Base-by-base conservation (phyloP, 257 asterid species). In the Fraxinus americana region DNA sequence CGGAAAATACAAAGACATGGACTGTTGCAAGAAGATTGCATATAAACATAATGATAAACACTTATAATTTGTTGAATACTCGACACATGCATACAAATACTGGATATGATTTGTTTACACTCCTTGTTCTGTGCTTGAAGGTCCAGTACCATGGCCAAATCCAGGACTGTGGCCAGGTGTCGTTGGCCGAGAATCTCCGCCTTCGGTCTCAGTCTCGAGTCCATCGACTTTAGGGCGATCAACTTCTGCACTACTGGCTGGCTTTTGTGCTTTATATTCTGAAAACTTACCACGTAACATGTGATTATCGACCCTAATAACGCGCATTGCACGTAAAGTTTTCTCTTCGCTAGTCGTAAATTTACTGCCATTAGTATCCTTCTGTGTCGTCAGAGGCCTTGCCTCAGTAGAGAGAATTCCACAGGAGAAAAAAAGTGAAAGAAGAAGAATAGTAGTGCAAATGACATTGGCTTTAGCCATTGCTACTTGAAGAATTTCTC, bases 131-230 rank as follows among this genome's bases (percentile, higher is more conserved):
- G 65, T 57, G 76, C 81, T 76, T 16, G 77, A 27, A 27, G 88
- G 86, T 27, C 88, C 88, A 45, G 16, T 38, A 79, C n/a, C 82
- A 77, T 85, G 88, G 23, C 88, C 89, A 13, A 85, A 68, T 1
- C 86, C 89, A 5, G 89, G 89, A 66, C 89, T 85, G 82, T 80
- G 81, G 9, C 85, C 86, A 0, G 83, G 89, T 12, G 79, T 82
- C 2, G 88, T 85, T 7, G 85, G 87, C 8, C 81, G 77, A 65
- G 63, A 81, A 71, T 84, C 85, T 4, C 19, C 30, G 10, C 1
- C 61, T 36, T 38, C 45, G 4, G 45, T 72, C 19, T 23, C 72
- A 9, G 12, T 8, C 30, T 76, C 34, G 29, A 16, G n/a, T 16
- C 72, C 67, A 8, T 72, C 72, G 16, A 68, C 30, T 39, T 19